Base-by-base conservation (phyloP, 352 stramenopile species). In the Phytophthora podocarpi region DNA sequence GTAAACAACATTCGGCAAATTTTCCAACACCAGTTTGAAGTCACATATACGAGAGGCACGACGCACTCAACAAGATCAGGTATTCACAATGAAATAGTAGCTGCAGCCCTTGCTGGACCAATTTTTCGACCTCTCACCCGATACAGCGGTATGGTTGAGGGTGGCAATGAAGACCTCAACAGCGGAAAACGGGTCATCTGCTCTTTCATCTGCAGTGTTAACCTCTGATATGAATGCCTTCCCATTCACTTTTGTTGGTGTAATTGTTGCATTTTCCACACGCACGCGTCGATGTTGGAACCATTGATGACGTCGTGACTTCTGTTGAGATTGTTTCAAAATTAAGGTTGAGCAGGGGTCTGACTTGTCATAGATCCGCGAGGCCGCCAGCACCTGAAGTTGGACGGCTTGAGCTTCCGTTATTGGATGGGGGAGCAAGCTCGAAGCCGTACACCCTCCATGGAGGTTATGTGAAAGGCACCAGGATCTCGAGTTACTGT, bases 81-180 rank as follows among this genome's bases (percentile, higher is more conserved):
- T 65, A 67, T 42, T 76, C 70, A 32, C 59, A 68, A n/a, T 49
- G 55, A 40, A 71, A 79, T 1, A 79, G 49, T 37, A 76, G 36
- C 52, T 72, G 58, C 15, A 72, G 35, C 15, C 35, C 39, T 13
- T 72, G 30, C 5, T 55, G 28, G 13, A 67, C 45, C 23, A 60
- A 21, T 5, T 31, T 40, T 40, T 40, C 9, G 28, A 31, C 30
- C 28, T 52, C 12, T 30, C 7, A n/a, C 18, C 28, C 20, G 28
- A 52, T 52, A 20, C 42, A 27, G 27, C n/a, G 15, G n/a, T 21
- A 21, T 39, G 27, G 2, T 39, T 21, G 13, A 55, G 5, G 12
- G 16, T 40, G 13, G 20, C 28, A 12, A n/a, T 18, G 13, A 51
- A 18, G 8, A 36, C 28, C 27, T 51, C 15, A 51, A 20, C 42